Percentiles rank a stretch among this genome's conserved stretches.
Conservation (phyloP, 2,329 filamentous ascomycete genomes). For the Metarhizium brunneum region DNA sequence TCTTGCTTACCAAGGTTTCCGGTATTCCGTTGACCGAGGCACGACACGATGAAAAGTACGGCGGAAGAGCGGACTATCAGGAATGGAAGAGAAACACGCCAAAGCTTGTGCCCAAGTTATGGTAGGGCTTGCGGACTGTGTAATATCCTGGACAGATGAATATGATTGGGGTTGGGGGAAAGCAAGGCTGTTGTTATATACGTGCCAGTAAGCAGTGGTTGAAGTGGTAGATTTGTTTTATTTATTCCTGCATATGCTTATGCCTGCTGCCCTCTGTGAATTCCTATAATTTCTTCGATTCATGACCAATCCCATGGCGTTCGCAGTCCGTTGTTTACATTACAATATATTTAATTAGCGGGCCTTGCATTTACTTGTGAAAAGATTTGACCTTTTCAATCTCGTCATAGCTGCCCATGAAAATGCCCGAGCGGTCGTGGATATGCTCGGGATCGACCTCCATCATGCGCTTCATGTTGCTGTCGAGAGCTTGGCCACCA, state of each 20-base stretch:
- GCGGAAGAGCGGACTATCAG: constrained; percentile 54
- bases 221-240: background rate
- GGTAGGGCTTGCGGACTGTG: constrained; percentile 8
- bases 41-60: constrained; percentile 59
- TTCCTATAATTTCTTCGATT: background rate
- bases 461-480: constrained; percentile 84
- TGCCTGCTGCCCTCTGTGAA: background rate
- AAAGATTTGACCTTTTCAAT: constrained; percentile 88
- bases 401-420: constrained; percentile 90
- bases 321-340: too few relatives aligned
- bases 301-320: too few relatives aligned
- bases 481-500: constrained; percentile 85
- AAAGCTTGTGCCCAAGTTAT: constrained; percentile 54
- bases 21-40: constrained; percentile 58
- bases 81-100: constrained; percentile 60
- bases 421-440: constrained; percentile 92
- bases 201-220: too few relatives aligned
- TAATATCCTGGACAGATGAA: too few relatives aligned
- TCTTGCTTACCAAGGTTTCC: constrained; percentile 53
- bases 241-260: background rate
- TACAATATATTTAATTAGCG: too few relatives aligned
- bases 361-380: constrained; percentile 41
- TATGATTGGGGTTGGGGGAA: background rate
- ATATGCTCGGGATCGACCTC: constrained; percentile 84
- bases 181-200: too few relatives aligned